Evolutionary conservation across 2,329 filamentous ascomycete genomes (phyloP), one percentile per base, ranked within the genome.

Genomic region (Exserohilum rostratum): DNA sequence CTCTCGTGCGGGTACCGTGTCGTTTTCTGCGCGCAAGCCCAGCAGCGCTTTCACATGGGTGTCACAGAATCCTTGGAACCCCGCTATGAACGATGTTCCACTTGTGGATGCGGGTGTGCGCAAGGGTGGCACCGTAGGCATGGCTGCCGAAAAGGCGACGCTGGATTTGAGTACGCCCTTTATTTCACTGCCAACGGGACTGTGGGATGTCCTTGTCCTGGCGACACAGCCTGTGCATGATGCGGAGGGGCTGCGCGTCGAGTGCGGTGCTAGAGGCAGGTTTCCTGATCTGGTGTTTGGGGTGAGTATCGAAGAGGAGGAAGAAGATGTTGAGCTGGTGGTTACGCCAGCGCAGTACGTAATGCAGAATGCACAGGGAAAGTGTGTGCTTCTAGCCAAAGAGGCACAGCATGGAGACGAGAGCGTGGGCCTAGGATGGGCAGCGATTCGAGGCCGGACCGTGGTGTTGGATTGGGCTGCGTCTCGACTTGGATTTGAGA

Each of bases 281-380:
- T 61, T 58, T 20, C 64, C 62, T 1, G 62, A 67, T 43, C 35
- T 67, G 4, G 55, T 67, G 6, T 55, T 65, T 29, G 62, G 59
- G 2, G 29, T 66, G 6, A 11, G 33, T 6, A 18, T 17, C 0
- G 42, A 31, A 9, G 45, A 46, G 1, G 38, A 51, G n/a, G 53
- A 38, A 7, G 53, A 52, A 1, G 62, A 48, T 18, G 51, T 5
- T 4, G 43, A 46, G 31, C 18, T 67, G 37, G 42, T 66, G 2
- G 55, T 65, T 12, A 57, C 44, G 17, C 61, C 63, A 0, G 45
- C 46, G 34, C 58, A 66, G 39, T 67, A 67, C n/a, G 34, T 65
- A 2, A 7, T 61, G 12, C 37, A 58, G 53, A 52, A 18, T 2
- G 34, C 47, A 22, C 46, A 52, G 5, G 63, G 51, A 5, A 50